A percentile compares a stretch with the other conserved stretches of the same genome.
Conservation (phyloP, 306 rosid genomes). For the Dicorynia guianensis region DNA sequence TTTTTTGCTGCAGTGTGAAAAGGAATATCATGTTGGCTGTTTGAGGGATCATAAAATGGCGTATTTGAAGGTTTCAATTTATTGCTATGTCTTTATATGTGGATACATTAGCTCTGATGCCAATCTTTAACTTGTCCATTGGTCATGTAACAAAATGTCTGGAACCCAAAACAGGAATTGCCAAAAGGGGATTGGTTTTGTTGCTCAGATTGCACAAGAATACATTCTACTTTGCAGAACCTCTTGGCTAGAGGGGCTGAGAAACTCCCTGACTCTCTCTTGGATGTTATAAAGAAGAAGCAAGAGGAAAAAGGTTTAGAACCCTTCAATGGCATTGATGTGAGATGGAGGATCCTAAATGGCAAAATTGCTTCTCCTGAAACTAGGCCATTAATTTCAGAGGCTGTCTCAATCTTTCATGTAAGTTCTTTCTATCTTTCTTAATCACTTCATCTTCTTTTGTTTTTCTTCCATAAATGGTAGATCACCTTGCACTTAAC, state of each 20-base stretch:
- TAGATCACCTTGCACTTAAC: slow-evolving; percentile 13
- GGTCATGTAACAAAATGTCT: slow-evolving; percentile 24
- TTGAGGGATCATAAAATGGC: slow-evolving; percentile 95
- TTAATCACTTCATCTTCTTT: slow-evolving; percentile 22
- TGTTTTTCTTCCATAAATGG: slow-evolving; percentile 19
- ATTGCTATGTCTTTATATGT: slow-evolving; percentile 29
- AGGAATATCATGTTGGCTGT: slow-evolving; percentile 97
- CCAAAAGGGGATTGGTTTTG: slow-evolving; percentile 97
- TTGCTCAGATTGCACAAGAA: slow-evolving; percentile 71
- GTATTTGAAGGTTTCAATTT: slow-evolving; percentile 71
- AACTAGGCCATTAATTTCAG: slow-evolving; percentile 77
- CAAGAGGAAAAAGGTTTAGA: slow-evolving; percentile 65
- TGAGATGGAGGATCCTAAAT: slow-evolving; percentile 85
- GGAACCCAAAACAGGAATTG: slow-evolving; percentile 72
- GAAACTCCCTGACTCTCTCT: slow-evolving; percentile 71
- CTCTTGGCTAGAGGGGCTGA: slow-evolving; percentile 66
- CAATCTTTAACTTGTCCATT: slow-evolving; percentile 21
- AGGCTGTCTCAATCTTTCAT: slow-evolving; percentile 90
- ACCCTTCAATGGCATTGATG: slow-evolving; percentile 54
- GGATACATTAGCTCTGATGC: slow-evolving; percentile 28
- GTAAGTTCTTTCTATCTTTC: slow-evolving; percentile 52
- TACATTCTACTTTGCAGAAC: slow-evolving; percentile 78
- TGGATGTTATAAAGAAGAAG: slow-evolving; percentile 66
- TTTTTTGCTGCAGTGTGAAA: slow-evolving; percentile 75
- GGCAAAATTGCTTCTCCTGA: slow-evolving; percentile 87